Base-by-base conservation (phyloP, 2,329 filamentous ascomycete genomes). In the Calcarisporium arbuscula region DNA sequence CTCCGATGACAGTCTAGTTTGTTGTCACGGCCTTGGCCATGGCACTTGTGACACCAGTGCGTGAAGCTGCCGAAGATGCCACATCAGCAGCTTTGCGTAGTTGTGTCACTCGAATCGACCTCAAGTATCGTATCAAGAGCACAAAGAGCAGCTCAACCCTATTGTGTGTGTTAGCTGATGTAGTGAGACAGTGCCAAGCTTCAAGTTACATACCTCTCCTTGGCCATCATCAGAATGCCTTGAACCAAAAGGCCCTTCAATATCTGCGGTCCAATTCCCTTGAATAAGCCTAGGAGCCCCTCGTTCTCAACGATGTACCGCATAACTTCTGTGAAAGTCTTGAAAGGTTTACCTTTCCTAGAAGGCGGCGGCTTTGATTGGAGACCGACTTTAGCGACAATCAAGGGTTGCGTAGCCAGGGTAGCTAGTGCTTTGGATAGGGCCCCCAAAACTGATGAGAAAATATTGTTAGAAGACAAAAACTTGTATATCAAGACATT, bases 221-320 rank as follows among this genome's bases (percentile, higher is more conserved):
- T 98, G 30, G 88, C 92, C 88, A 95, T 98, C 92, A 98, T 98
- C 25, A 98, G 69, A 36, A 98, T 78, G 32, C 92, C 92, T 56
- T 98, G 92, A 3, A 98, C 92, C 31, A 98, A 58, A 34, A 98
- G 64, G 2, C 92, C 92, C 64, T 98, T 98, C 39, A 88, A 61
- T 33, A 98, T 84, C 60, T 98, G 92, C 4, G 92, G 92, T 0
- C 79, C 88, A 47, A 98, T 95, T 27, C 92, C 92, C 67, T 98
- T 98, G 70, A 96, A 98, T 2, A 98, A 70, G n/a, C 83, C 83
- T 10, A 82, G 51, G 1, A 75, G 57, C 4, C 92, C 92, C 56
- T 98, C 92, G 42, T 95, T 80, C 52, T 94, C 70, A 36, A 95
- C 65, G 48, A 98, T 95, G 58, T 94, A 96, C 42, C 72, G 71